Evolutionary conservation across 352 stramenopile species (phyloP).

Genomic region (Globisporangium radiosum): DNA sequence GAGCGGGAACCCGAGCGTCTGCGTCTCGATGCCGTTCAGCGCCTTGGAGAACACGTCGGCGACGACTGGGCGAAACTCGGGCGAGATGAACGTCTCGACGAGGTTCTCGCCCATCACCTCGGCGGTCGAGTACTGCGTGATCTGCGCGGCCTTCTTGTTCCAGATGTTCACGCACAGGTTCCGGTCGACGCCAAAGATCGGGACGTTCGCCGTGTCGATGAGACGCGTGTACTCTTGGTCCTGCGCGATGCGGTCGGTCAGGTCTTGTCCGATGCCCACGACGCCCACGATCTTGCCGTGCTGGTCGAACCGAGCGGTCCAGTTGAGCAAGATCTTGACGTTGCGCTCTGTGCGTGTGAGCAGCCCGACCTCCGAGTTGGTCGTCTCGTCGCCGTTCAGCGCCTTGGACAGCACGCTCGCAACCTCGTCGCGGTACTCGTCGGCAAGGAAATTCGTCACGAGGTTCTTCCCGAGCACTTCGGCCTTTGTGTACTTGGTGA

Average conservation of each 20-base stretch:
- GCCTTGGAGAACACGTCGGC: conserved; percentile 68
- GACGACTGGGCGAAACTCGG: conserved; percentile 58
- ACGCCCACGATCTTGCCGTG: conserved; percentile 78
- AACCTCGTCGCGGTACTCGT: conserved; percentile 45
- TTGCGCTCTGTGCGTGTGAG: conserved; percentile 58
- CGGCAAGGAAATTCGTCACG: conserved; percentile 47
- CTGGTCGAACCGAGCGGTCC: conserved; percentile 56
- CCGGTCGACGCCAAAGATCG: conserved; percentile 88
- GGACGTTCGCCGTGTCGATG: conserved; percentile 89
- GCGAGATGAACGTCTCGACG: conserved; percentile 81
- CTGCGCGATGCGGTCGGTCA: conserved; percentile 81
- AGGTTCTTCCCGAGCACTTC: conserved; percentile 43
- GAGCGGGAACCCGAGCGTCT: conserved; percentile 84
- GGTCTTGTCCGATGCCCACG: conserved; percentile 82
- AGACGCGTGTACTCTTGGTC: conserved; percentile 85
- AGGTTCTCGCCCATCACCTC: conserved; percentile 81
- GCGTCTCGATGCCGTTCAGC: conserved; percentile 61
- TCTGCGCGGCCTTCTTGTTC: conserved; percentile 89
- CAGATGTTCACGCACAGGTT: conserved; percentile 88
- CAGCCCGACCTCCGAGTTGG: conserved; percentile 81
- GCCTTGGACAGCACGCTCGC: conserved; percentile 49
- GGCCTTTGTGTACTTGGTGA: conserved; percentile 37
- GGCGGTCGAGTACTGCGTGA: conserved; percentile 75
- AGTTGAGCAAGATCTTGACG: conserved; percentile 68
- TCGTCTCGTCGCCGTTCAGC: conserved; percentile 54